Evolutionary conservation across 2,329 filamentous ascomycete genomes (phyloP).

Genomic region (Phaeosphaeria sp.): DNA sequence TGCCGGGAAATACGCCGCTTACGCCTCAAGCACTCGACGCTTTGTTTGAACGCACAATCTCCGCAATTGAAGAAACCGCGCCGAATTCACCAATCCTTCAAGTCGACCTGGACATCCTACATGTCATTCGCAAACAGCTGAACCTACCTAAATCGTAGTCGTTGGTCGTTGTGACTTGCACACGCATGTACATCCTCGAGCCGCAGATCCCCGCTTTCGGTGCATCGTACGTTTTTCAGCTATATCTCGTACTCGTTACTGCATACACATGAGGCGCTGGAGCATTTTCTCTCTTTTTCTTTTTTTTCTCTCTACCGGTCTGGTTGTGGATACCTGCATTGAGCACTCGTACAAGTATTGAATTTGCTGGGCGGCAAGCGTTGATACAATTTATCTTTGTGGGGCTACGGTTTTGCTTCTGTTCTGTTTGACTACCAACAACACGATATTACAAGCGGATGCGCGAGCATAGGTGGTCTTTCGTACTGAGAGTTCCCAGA

Average conservation of each 20-base stretch:
- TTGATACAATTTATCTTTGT: conserved; percentile 23
- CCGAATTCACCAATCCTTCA: conserved; percentile 76
- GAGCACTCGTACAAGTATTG: conserved; percentile 12
- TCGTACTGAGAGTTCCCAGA: conserved; percentile 11
- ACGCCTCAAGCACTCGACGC: conserved; percentile 31
- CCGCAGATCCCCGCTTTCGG: not conserved
- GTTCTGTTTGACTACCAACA: not conserved
- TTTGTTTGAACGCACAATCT: conserved; percentile 65
- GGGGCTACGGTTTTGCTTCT: conserved; percentile 3
- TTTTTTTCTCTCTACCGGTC: conserved; percentile 4
- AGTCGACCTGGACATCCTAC: conserved; percentile 77
- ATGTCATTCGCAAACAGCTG: conserved; percentile 44
- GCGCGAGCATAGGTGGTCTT: conserved; percentile 17
- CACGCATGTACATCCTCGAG: not conserved
- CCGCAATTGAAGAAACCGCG: conserved; percentile 73
- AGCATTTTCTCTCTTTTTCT: conserved; percentile 6
- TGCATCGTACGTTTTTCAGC: conserved; percentile 9
- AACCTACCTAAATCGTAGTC: conserved; percentile 9
- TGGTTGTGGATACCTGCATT: conserved; percentile 1
- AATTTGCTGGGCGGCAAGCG: conserved; percentile 38
- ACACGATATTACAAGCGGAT: not conserved
- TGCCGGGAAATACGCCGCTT: conserved; percentile 31
- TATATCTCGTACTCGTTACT: conserved; percentile 10
- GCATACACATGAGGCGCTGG: conserved; percentile 19
- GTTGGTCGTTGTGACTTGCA: not conserved